Evolutionary conservation across 306 rosid species (phyloP).

Genomic region (Aeschynomene evenia): DNA sequence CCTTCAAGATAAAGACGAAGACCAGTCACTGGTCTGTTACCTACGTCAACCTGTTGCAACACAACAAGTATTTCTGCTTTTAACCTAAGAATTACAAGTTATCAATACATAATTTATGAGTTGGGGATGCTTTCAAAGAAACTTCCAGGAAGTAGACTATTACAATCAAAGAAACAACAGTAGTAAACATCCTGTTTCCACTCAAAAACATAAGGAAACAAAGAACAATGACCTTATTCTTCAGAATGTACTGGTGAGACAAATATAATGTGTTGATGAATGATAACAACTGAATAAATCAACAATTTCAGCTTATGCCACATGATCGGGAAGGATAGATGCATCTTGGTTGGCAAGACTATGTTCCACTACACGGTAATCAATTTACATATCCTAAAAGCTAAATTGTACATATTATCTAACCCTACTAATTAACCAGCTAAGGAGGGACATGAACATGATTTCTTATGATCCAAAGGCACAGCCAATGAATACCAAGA

Average conservation of each 20-base stretch:
- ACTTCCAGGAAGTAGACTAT: background rate
- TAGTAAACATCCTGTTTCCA: background rate
- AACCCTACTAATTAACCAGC: background rate
- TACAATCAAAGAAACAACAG: background rate
- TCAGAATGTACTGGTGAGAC: background rate
- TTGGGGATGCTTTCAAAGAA: background rate
- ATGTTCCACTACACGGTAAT: constrained; percentile 18
- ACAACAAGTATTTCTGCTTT: constrained; percentile 27
- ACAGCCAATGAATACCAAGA: constrained; percentile 22
- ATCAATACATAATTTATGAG: background rate
- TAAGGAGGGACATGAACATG: constrained; percentile 4
- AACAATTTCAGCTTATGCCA: constrained; percentile 6
- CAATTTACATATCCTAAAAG: constrained; percentile 8
- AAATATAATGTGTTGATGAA: background rate
- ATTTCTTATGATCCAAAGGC: constrained; percentile 9
- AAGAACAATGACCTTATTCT: background rate
- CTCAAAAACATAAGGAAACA: constrained; percentile 17
- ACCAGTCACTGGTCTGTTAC: constrained; percentile 95
- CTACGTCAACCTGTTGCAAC: constrained; percentile 83
- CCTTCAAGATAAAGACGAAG: constrained; percentile 95
- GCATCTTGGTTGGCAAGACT: constrained; percentile 20
- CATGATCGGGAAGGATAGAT: constrained; percentile 9
- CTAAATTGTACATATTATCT: constrained; percentile 4
- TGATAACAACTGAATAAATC: background rate
- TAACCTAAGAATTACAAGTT: constrained; percentile 15